phyloP scores from a whole-genome alignment of 2,329 filamentous ascomycete species.

The Rhinocladiella similis region DNA sequence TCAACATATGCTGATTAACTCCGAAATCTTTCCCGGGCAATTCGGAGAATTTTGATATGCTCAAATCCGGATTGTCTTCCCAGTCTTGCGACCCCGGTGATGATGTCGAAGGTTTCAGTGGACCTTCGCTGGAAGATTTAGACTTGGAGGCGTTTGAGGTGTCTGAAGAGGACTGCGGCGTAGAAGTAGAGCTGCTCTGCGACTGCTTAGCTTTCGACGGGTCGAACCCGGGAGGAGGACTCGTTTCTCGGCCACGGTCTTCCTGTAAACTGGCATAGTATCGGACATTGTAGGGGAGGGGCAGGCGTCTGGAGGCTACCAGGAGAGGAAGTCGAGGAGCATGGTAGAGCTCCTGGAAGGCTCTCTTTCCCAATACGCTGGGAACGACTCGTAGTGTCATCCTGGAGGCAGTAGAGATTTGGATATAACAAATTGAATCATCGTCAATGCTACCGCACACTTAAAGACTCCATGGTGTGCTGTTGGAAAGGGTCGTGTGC shows the following conservation, averaged over 20 bases:
- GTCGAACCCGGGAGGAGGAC: conserved; percentile 18
- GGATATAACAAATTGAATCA: background rate
- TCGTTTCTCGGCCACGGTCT: conserved; percentile 5
- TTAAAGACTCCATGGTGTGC: background rate
- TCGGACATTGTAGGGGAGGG: conserved; percentile 7
- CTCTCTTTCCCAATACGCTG: conserved; percentile 30
- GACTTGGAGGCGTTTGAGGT: conserved; percentile 2
- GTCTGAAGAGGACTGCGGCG: conserved; percentile 7
- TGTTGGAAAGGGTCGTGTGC: background rate
- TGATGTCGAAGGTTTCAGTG: conserved; percentile 12
- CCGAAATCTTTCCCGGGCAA: conserved; percentile 81
- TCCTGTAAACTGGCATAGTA: conserved; percentile 21
- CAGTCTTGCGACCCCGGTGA: conserved; percentile 55
- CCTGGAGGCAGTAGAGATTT: background rate
- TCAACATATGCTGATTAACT: conserved; percentile 92
- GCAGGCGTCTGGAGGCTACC: conserved; percentile 9
- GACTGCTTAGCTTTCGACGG: conserved; percentile 14
- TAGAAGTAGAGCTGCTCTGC: background rate
- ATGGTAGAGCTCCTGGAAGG: conserved; percentile 25
- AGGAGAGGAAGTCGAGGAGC: conserved; percentile 9
- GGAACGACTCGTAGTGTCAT: conserved; percentile 28
- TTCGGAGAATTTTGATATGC: conserved; percentile 72
- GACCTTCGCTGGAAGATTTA: conserved; percentile 10
- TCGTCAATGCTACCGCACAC: conserved; percentile 1
- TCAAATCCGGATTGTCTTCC: conserved; percentile 73